These are phyloP conservation scores for Debaryomycetaceae sp. DNA, from an alignment of 1,139 yeast species.

Conservation along the genomic window DNA sequence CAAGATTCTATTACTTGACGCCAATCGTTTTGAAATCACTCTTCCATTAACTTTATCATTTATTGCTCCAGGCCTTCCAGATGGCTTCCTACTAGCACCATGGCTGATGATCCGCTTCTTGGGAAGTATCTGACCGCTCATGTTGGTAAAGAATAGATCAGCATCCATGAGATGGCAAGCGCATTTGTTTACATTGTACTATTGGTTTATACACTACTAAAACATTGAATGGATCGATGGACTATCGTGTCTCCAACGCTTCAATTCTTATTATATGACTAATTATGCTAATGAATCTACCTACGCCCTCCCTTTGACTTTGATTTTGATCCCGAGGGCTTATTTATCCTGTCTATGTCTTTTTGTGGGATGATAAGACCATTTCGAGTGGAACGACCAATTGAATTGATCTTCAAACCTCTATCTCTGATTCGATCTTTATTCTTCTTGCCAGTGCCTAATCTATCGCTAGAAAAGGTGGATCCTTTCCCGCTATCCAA, in stretches of 20 bases:
- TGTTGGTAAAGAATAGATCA: background rate
- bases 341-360: conserved; percentile 56
- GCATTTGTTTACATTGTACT: background rate
- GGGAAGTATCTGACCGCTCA: conserved; percentile 19
- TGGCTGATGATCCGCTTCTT: conserved; percentile 17
- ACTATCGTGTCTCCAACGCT: too few species aligned
- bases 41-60: conserved; percentile 20
- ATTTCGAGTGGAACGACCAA: conserved; percentile 78
- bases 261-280: too few species aligned
- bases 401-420: conserved; percentile 73
- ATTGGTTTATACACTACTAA: background rate
- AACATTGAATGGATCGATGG: background rate
- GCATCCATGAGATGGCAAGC: background rate
- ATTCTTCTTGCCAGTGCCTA: conserved; percentile 48
- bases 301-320: background rate
- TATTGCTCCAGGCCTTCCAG: conserved; percentile 13
- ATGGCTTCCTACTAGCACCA: conserved; percentile 4
- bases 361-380: conserved; percentile 72
- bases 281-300: too few species aligned
- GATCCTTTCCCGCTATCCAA: conserved; percentile 54
- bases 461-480: conserved; percentile 49
- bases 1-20: conserved; percentile 13
- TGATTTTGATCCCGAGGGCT: background rate
- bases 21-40: conserved; percentile 21
- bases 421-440: conserved; percentile 52